Evolutionary conservation across 2,329 filamentous ascomycete genomes (phyloP), one percentile per base, ranked within the genome.

Genomic region (Monosporascus sp.): DNA sequence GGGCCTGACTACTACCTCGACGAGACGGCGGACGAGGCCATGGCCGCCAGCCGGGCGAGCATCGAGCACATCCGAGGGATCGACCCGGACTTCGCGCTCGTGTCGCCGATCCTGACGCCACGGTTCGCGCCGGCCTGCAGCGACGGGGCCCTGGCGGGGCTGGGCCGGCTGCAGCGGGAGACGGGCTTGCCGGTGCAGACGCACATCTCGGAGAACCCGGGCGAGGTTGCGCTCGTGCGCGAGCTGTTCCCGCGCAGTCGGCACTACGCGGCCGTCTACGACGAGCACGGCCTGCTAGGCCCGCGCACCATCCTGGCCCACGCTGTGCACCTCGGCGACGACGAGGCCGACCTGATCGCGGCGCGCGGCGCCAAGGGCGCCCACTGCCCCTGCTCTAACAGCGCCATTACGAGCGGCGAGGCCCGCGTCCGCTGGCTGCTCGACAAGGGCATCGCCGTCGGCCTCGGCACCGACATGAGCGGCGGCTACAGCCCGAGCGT

Each of bases 321-420:
- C 67, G 90, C 83, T 0, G 78, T 97, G 1, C 88, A 97, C 70
- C 73, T 97, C 7, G 79, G 76, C 0, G 77, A 83, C 1, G 75
- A 74, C 0, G 93, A 97, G 70, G 81, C 82, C 0, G 66, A 67
- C 9, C 70, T 93, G 11, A 80, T 97, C 50, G 81, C 80, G 1
- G 54, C 64, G 2, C 74, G 86, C 0, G 72, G 80, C 4, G 75
- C 83, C 5, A 90, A 89, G 60, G 79, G 97, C 18, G 82, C 83
- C 5, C 93, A 97, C 71, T 97, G 93, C 68, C 93, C 93, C 0
- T 89, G 87, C 51, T 90, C 85, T 61, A 99, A 99, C 70, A 86
- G 84, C 6, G 84, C 89, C 0, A 77, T 99, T 48, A 89, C 89
- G 1, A 90, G 84, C 31, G 94, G 94, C 0, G 80, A 85, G 48